These are phyloP conservation scores for Besnoitia besnoiti DNA, from an alignment of 169 alveolate genomes.

Conservation along the genomic window DNA sequence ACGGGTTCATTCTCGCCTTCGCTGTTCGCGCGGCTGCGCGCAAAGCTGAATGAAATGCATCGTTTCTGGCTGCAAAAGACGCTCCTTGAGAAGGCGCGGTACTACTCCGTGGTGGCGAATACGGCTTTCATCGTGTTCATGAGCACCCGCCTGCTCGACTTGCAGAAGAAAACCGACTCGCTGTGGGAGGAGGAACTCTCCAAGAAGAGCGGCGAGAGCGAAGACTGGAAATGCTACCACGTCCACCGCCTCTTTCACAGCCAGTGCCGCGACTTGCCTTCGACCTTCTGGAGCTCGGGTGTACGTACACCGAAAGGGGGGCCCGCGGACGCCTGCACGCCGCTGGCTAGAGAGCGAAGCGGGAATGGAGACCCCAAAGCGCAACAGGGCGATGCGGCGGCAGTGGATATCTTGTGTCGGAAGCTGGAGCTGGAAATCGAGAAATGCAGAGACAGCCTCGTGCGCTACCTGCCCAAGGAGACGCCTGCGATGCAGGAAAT, in stretches of 20 bases:
- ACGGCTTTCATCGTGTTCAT: constrained; percentile 14
- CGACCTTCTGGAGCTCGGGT: neutral
- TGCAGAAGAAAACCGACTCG: neutral
- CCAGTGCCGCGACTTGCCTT: neutral
- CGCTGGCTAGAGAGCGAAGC: neutral
- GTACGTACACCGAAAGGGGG: constrained; percentile 8
- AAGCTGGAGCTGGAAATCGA: neutral
- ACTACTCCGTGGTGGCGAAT: neutral
- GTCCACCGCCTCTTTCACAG: neutral
- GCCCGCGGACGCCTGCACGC: neutral
- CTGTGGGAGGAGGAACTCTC: constrained; percentile 20
- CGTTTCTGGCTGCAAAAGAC: neutral
- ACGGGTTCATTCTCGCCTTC: neutral
- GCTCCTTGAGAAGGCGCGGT: neutral
- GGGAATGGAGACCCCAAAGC: neutral
- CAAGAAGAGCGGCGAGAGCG: neutral
- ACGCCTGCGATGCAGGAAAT: constrained; percentile 27
- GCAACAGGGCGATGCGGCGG: neutral
- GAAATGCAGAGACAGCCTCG: constrained; percentile 9
- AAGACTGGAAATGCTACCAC: constrained; percentile 21
- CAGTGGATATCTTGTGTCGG: neutral
- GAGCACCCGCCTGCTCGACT: neutral
- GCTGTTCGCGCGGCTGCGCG: neutral
- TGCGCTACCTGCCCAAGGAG: neutral
- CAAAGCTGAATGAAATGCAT: neutral